Evolutionary conservation across 176 grass and related monocot species (phyloP), one percentile per base, ranked within the genome.

Genomic region (Phyllostachys edulis): DNA sequence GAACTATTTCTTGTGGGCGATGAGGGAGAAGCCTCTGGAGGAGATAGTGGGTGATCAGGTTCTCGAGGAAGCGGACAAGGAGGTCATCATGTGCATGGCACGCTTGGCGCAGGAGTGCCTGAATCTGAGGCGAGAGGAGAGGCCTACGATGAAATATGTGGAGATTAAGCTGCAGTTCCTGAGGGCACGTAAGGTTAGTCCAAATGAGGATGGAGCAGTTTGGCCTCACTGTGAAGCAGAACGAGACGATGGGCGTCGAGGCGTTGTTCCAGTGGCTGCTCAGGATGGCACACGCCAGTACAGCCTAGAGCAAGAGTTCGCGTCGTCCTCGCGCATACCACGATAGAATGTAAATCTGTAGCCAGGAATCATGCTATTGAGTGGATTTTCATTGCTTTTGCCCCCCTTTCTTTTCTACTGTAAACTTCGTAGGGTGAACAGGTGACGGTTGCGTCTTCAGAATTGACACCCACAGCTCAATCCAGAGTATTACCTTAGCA

Each of bases 61-160:
- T 63, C 0, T 71, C 44, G 34, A 29, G 11, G 80, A 54, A 24
- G 66, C 6, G 3, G 51, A 37, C 11, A 45, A 70, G 71, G 85
- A 82, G 13, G 79, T 10, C 4, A 61, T 82, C 38, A 36, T 24
- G 4, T 9, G 37, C 12, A 44, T 65, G 36, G 57, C 29, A 63
- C 16, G 17, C 40, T 6, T 82, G 7, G 79, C 54, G 3, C 3
- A 20, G 38, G 79, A 82, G 64, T 81, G 63, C 41, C 72, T 82
- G 21, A 77, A 65, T 13, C 42, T 63, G 63, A 86, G 67, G 4
- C 34, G 84, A 41, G 44, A 50, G 15, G 57, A 80, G 18, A 66
- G 85, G 11, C 85, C 85, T 56, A 75, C 11, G 47, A 80, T 87
- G 85, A 87, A 87, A 71, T 69, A 87, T 0, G 85, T 87, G 46